Evolutionary conservation across 208 protist species (phyloP).

Genomic region (Leishmania martiniquensis): DNA sequence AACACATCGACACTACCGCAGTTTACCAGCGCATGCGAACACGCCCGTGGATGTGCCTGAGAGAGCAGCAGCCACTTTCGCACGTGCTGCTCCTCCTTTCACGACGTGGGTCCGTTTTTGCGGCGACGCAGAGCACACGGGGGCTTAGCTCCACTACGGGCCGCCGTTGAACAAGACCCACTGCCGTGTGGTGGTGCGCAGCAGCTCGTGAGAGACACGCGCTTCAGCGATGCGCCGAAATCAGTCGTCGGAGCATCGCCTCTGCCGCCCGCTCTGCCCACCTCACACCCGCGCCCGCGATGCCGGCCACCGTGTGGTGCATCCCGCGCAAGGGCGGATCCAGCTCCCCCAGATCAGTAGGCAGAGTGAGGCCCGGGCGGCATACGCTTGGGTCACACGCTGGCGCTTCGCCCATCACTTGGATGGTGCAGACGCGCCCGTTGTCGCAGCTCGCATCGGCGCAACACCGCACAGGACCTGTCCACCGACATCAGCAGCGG

Average conservation of each 20-base stretch:
- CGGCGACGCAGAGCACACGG: no score
- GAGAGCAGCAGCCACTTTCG: no score
- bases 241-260: background rate
- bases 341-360: background rate
- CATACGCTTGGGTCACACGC: background rate
- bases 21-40: no score
- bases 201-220: background rate
- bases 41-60: no score
- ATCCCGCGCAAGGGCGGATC: background rate
- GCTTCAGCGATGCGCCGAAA: background rate
- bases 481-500: background rate
- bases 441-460: background rate
- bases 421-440: background rate
- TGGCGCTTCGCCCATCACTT: background rate
- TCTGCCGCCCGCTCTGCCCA: background rate
- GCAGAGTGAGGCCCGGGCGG: background rate
- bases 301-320: background rate
- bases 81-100: no score
- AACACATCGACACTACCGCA: no score
- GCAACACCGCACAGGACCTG: background rate
- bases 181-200: background rate
- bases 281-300: background rate
- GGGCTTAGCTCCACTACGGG: background rate
- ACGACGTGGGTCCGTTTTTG: no score
- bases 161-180: no score